Evolutionary conservation across 169 alveolate species (phyloP), one percentile per base, ranked within the genome.

Genomic region (Eimeria falciformis): DNA sequence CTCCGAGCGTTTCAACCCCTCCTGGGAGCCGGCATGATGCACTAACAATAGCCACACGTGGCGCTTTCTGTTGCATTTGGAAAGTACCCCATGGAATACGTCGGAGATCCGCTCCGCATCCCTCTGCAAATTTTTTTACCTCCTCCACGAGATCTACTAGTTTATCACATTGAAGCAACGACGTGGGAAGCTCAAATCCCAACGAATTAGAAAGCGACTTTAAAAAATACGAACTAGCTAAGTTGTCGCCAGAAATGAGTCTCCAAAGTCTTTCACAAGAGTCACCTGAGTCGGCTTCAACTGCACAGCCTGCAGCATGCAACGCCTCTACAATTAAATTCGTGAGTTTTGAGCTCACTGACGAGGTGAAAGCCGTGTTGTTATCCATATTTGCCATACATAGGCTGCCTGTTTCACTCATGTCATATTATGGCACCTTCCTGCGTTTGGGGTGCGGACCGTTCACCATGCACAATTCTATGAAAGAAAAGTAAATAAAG

Each of bases 21-120:
- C 95, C 95, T 0, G 96, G 96, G 23, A 95, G 91, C 37, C 94
- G 86, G 83, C 96, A 95, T 23, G 96, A 90, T 46, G 84, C 91
- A 62, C 96, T 95, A 21, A 92, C 84, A 69, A 89, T 77, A 1
- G 90, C 88, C n/a, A 90, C 89, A 25, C 89, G 89, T 12, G 89
- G 89, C 55, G 73, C 1, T 3, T 37, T 6, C 21, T 79, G 89
- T 37, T 79, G 71, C 14, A 33, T 11, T 7, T 37, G 75, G 75
- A 79, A 43, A 17, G 89, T 33, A 37, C 27, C 37, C 56, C 27
- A 56, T 5, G 71, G 89, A 55, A 29, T 37, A 1, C 6, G 47
- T 2, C 37, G 40, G 23, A 0, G 56, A 45, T 55, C 75, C 21
- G 33, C 40, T 53, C 37, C 33, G 73, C 46, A n/a, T 3, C 58